phyloP scores from a whole-genome alignment of 2,329 filamentous ascomycete species.

The Aspergillus proliferans region DNA sequence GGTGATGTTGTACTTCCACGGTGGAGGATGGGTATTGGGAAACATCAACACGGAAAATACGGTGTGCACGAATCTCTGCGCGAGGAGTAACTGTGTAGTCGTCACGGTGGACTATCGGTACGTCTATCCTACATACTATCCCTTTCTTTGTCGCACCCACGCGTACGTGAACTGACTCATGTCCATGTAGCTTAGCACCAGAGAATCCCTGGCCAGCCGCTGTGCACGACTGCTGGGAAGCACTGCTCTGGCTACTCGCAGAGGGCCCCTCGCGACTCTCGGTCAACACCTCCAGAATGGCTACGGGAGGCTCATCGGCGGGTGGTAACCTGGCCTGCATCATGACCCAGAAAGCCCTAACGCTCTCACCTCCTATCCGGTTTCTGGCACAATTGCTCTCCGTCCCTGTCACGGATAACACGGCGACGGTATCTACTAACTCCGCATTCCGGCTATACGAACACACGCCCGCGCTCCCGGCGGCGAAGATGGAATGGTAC shows the following conservation, averaged over 20 bases:
- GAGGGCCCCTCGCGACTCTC: slow-evolving; percentile 30
- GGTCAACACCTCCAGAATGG: slow-evolving; percentile 41
- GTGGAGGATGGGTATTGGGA: slow-evolving; percentile 55
- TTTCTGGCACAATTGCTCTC: slow-evolving; percentile 49
- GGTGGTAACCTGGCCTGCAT: slow-evolving; percentile 49
- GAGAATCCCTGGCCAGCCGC: slow-evolving; percentile 53
- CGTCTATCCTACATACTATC: slow-evolving; percentile 3
- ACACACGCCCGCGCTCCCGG: slow-evolving; percentile 47
- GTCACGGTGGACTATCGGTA: slow-evolving; percentile 53
- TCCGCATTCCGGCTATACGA: slow-evolving; percentile 48
- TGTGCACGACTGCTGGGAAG: slow-evolving; percentile 53
- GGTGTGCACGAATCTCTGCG: slow-evolving; percentile 51
- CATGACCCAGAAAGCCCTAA: slow-evolving; percentile 47
- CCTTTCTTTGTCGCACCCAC: not conserved
- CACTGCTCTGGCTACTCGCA: slow-evolving; percentile 44
- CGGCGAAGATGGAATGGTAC: slow-evolving; percentile 57
- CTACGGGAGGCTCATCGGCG: slow-evolving; percentile 48
- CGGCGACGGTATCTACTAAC: slow-evolving; percentile 41
- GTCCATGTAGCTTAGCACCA: slow-evolving; percentile 45
- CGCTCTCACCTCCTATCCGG: slow-evolving; percentile 31
- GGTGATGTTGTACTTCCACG: slow-evolving; percentile 52
- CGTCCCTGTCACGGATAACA: slow-evolving; percentile 56
- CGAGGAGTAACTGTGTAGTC: slow-evolving; percentile 46
- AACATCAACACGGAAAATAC: slow-evolving; percentile 55
- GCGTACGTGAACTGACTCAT: not conserved